Conservation (phyloP, 768 basidiomycete species). For the Hygrocybe punicea region DNA sequence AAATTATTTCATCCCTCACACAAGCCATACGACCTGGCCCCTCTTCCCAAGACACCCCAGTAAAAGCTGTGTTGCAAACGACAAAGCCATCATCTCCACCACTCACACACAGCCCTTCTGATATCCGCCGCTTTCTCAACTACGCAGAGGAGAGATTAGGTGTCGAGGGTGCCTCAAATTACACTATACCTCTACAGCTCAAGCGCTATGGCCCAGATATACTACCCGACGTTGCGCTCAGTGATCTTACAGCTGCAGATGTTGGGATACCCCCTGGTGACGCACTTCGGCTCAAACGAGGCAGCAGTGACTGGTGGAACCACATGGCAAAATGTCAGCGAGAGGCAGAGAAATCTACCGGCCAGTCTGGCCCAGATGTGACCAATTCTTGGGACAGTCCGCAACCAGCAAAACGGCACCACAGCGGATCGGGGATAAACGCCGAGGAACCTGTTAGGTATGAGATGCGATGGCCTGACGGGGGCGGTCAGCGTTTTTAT, state of each 20-base stretch:
- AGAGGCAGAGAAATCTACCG: neutral
- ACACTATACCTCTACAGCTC: neutral
- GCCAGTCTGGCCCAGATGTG: neutral
- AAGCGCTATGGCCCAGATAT: neutral
- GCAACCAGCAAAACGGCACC: no score
- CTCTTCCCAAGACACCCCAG: neutral
- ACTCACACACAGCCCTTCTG: neutral
- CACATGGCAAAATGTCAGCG: neutral
- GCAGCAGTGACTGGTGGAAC: neutral
- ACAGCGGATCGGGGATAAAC: neutral
- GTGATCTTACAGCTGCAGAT: neutral
- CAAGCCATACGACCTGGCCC: neutral
- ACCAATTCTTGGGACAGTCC: neutral
- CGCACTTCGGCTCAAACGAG: constrained; percentile 7
- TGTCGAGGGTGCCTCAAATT: neutral
- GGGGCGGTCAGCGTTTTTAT: neutral
- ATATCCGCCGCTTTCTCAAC: neutral
- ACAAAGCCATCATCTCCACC: neutral
- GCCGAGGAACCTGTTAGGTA: neutral
- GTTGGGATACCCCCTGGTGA: neutral
- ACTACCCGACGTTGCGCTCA: neutral
- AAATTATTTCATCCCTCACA: neutral
- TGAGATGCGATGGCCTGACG: neutral
- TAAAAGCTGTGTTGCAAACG: neutral
- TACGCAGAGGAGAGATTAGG: neutral